A percentile compares a stretch with the other conserved stretches of the same genome.
Conservation (phyloP, 179 eudicot genomes). For the Silene coronaria region DNA sequence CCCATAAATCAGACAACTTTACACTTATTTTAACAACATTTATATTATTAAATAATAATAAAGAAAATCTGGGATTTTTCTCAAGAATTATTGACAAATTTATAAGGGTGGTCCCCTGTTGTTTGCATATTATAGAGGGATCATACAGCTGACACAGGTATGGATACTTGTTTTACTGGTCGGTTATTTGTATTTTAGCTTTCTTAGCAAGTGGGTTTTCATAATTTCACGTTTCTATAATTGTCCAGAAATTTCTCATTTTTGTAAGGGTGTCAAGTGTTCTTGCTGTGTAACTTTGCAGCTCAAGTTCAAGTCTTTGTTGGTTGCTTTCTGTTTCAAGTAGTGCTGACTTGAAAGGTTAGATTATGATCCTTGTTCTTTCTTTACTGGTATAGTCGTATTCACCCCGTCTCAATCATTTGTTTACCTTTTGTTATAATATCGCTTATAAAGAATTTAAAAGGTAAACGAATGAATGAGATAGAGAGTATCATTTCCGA, state of each 20-base stretch:
- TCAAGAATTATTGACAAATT: slow-evolving; percentile 13
- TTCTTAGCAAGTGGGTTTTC: slow-evolving; percentile 27
- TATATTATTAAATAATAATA: background rate
- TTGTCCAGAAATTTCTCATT: background rate
- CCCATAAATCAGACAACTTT: background rate
- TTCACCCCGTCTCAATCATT: no score
- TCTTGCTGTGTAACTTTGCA: background rate
- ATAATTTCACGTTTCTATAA: background rate
- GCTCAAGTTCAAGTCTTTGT: background rate
- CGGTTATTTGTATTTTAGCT: slow-evolving; percentile 13
- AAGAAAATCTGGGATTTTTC: background rate
- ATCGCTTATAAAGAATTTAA: background rate
- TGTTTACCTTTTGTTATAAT: no score
- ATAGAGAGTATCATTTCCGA: background rate
- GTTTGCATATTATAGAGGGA: slow-evolving; percentile 17
- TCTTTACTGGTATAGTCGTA: background rate
- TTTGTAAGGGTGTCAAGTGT: background rate
- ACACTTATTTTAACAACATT: background rate
- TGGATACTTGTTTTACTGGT: slow-evolving; percentile 7
- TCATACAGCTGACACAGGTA: slow-evolving; percentile 16
- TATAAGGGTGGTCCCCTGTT: slow-evolving; percentile 10
- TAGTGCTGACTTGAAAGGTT: slow-evolving; percentile 7
- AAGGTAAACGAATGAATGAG: background rate
- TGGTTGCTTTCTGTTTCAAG: slow-evolving; percentile 9
- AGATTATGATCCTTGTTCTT: slow-evolving; percentile 3